Base-by-base conservation (phyloP, 1,139 yeast species). In the Blastobotrys malaysiensis region DNA sequence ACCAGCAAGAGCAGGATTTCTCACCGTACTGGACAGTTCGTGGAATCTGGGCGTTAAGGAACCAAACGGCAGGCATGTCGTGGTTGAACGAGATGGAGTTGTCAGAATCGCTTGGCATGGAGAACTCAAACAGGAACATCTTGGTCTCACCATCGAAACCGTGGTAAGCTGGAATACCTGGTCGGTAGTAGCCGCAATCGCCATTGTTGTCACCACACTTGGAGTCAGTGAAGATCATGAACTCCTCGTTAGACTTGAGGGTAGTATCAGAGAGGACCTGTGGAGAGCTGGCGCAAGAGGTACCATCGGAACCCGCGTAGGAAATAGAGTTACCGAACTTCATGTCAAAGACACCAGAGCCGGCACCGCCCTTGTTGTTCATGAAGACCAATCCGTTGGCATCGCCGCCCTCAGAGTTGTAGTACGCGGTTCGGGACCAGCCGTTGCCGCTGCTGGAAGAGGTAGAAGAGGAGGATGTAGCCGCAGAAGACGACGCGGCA, bases 31-130 rank as follows among this genome's bases (percentile, higher is more conserved):
- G 97, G 58, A 87, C 72, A 55, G 97, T 91, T 76, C 98, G 84
- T 67, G 98, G 97, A 65, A 91, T 88, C 73, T 88, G 86, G 47
- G 97, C 96, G 68, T 91, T 91, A 69, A 91, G 81, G 67, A 91
- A 77, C 99, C 97, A 91, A 66, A 91, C 83, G 46, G 97, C 97
- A 55, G 98, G 97, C 97, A 90, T 89, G 70, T 91, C 91, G 67
- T 79, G 80, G 68, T 83, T 79, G 61, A 76, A 75, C 46, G 75
- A 70, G 51, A 66, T 63, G 27, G 72, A 54, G 31, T 67, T 58
- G 52, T 68, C 70, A 47, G 73, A 60, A 63, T 87, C 96, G 54
- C 77, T 72, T 52, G 99, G 98, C 97, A 91, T 91, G 65, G 79
- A 75, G 74, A 93, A 91, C 73, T 90, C 96, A 70, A 93, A 88